These are phyloP conservation scores for Rubroshorea leprosula DNA, from an alignment of 345 rosid species.

Conservation along the genomic window DNA sequence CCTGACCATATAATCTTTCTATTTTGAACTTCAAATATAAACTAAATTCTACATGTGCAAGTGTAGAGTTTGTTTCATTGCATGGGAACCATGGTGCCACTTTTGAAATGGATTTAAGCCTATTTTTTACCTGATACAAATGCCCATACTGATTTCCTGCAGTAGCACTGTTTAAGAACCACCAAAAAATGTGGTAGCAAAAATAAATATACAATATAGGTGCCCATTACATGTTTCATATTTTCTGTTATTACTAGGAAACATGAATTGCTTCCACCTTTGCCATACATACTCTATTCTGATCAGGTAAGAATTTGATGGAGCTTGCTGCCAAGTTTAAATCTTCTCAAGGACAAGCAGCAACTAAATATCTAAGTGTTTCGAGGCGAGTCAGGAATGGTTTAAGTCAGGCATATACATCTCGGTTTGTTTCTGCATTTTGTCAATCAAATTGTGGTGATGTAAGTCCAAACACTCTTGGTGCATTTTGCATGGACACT, in stretches of 20 bases:
- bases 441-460: constrained; percentile 79
- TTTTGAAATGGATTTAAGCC: background rate
- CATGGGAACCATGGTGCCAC: background rate
- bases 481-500: constrained; percentile 55
- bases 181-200: too few relatives aligned
- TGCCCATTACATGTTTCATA: background rate
- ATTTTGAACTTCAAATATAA: too few relatives aligned
- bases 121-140: background rate
- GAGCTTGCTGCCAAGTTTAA: constrained; percentile 70
- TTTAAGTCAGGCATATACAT: constrained; percentile 49
- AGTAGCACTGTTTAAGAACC: too few relatives aligned
- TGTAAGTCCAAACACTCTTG: constrained; percentile 65
- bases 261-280: constrained; percentile 14
- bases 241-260: background rate
- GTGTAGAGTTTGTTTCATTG: background rate
- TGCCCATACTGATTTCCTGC: too few relatives aligned
- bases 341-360: constrained; percentile 49
- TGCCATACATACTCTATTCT: background rate
- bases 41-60: too few relatives aligned
- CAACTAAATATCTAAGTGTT: constrained; percentile 42
- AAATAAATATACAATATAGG: background rate
- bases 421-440: constrained; percentile 65
- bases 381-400: constrained; percentile 58
- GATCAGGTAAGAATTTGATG: constrained; percentile 47
- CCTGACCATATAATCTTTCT: too few relatives aligned